Evolutionary conservation across 1,284 basidiomycete genomes (phyloP).

Genomic region (Ustilago vetiveriae): DNA sequence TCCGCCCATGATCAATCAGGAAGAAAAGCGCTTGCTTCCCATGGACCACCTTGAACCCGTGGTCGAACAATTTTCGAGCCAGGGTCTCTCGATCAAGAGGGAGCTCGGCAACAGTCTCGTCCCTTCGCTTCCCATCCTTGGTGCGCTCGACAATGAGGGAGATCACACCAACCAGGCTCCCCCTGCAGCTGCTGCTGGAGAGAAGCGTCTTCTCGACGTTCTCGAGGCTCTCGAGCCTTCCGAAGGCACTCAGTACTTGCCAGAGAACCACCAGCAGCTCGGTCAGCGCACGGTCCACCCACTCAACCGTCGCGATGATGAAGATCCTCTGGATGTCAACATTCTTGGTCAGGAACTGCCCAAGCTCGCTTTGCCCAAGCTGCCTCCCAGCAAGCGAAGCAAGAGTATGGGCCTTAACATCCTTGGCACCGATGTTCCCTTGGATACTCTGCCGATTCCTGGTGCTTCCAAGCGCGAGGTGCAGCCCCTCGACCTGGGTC

Average conservation of each 20-base stretch:
- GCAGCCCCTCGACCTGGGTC: constrained; percentile 14
- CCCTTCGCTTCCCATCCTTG: constrained; percentile 28
- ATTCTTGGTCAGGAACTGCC: constrained; percentile 12
- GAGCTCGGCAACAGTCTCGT: constrained; percentile 23
- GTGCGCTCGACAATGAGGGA: constrained; percentile 42
- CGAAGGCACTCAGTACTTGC: constrained; percentile 15
- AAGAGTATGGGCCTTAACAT: constrained; percentile 23
- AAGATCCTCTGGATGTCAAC: constrained; percentile 12
- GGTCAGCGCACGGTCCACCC: constrained; percentile 30
- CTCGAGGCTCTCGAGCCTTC: constrained; percentile 18
- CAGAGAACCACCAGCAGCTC: constrained; percentile 26
- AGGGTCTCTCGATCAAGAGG: constrained; percentile 19
- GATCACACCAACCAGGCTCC: constrained; percentile 21
- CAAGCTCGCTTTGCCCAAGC: constrained; percentile 7
- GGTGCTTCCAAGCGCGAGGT: constrained; percentile 1
- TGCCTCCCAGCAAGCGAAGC: constrained; percentile 17
- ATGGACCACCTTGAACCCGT: constrained; percentile 14
- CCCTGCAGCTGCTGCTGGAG: neutral
- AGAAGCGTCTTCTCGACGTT: constrained; percentile 22
- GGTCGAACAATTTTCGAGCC: constrained; percentile 23
- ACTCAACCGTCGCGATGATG: constrained; percentile 26
- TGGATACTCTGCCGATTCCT: neutral
- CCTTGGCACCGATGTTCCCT: constrained; percentile 18
- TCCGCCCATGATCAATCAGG: constrained; percentile 20
- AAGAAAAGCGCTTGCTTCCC: constrained; percentile 23